phyloP scores from a whole-genome alignment of 1,139 yeast species.

The Candida dubliniensis region DNA sequence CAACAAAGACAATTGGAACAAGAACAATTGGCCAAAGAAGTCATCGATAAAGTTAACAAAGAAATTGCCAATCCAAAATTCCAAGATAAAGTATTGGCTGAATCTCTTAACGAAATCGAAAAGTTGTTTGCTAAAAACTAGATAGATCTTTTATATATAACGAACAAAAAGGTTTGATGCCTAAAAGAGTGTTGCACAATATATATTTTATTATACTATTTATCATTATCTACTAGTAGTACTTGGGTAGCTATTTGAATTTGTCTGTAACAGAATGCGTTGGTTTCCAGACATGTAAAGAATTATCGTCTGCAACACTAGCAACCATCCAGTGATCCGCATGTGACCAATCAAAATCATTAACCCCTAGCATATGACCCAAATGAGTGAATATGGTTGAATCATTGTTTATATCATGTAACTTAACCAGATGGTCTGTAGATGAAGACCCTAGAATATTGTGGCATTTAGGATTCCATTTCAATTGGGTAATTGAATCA shows the following conservation, averaged over 20 bases:
- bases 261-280: conserved; percentile 25
- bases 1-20: conserved; percentile 97
- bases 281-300: conserved; percentile 84
- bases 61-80: conserved; percentile 85
- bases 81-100: conserved; percentile 90
- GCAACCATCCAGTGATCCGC: conserved; percentile 78
- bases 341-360: conserved; percentile 85
- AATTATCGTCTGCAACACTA: conserved; percentile 85
- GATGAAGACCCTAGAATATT: conserved; percentile 73
- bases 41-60: conserved; percentile 83
- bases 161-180: background rate
- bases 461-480: conserved; percentile 73
- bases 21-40: conserved; percentile 83
- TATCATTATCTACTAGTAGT: background rate
- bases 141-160: conserved; percentile 11
- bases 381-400: conserved; percentile 69
- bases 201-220: conserved; percentile 2
- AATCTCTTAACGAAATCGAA: conserved; percentile 91
- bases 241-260: conserved; percentile 9
- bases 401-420: conserved; percentile 61
- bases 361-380: conserved; percentile 88
- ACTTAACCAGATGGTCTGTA: conserved; percentile 63
- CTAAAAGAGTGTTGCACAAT: conserved; percentile 1
- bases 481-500: conserved; percentile 64
- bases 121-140: conserved; percentile 63